These are phyloP conservation scores for Botrytis paeoniae DNA, from an alignment of 2,329 filamentous ascomycete species.

Conservation along the genomic window DNA sequence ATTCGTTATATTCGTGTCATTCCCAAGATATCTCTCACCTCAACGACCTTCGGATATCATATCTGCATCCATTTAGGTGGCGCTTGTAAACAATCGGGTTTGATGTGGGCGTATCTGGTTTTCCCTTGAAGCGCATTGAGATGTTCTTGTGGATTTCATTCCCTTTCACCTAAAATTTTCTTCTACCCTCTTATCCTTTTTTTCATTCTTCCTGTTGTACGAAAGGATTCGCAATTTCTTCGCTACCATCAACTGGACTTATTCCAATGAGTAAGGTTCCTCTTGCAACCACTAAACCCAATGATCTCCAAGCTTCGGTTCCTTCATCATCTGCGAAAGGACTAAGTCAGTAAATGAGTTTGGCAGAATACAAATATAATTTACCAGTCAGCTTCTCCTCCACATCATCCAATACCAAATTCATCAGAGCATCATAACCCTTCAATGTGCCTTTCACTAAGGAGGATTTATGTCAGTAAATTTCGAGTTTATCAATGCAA, in stretches of 20 bases:
- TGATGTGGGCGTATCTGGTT: not conserved
- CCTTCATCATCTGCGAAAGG: slow-evolving; percentile 76
- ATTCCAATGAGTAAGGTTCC: slow-evolving; percentile 92
- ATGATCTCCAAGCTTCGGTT: slow-evolving; percentile 68
- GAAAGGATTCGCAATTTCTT: slow-evolving; percentile 95
- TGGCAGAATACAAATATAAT: slow-evolving; percentile 29
- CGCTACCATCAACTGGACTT: slow-evolving; percentile 88
- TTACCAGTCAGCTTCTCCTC: slow-evolving; percentile 84
- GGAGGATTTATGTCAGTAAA: not conserved
- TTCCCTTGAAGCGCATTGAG: not conserved
- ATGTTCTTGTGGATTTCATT: not conserved
- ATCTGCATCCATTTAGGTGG: not conserved
- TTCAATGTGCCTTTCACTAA: slow-evolving; percentile 85
- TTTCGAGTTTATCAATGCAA: not conserved
- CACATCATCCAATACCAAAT: slow-evolving; percentile 91
- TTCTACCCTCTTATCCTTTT: not conserved
- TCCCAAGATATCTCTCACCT: not conserved
- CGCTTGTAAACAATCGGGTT: not conserved
- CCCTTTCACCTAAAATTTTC: not conserved
- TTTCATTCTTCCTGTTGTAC: slow-evolving; percentile 64
- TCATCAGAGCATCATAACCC: slow-evolving; percentile 97
- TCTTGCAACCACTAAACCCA: slow-evolving; percentile 78
- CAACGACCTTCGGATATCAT: not conserved
- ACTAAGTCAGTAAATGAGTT: slow-evolving; percentile 4
- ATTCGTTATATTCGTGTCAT: not conserved